Evolutionary conservation across 371 early-diverging fungal genomes (phyloP), one percentile per base, ranked within the genome.

Genomic region (Thermomucor indicae-seudaticae): DNA sequence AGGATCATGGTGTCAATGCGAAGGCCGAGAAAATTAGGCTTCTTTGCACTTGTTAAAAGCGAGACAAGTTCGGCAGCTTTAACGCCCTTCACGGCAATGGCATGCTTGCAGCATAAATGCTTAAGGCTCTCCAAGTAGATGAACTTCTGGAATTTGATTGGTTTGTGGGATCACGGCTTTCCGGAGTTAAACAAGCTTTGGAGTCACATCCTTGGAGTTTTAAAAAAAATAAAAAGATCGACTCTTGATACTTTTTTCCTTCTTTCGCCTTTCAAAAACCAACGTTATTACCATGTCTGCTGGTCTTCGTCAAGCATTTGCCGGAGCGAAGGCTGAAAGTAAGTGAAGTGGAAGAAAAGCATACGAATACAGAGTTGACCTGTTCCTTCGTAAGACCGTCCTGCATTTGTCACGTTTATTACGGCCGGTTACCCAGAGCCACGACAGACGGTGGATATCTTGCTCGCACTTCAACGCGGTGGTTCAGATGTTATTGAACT

Each of bases 401-500:
- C 97, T 46, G 90, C 89, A 14, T 96, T 98, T 67, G 92, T 98
- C 19, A 80, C 93, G 17, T 98, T 92, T 67, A 65, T 93, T 39
- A 95, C 94, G 17, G 97, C 94, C 30, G 98, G 96, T 37, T 96
- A 79, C 58, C 98, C 98, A 12, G 65, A 80, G 19, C 79, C 84
- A 20, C 72, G 75, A 28, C 77, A 81, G 30, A 89, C 95, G 3
- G 86, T 91, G 30, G 91, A 91, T 45, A 72, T 88, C 24, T 60
- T 98, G 54, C 80, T 98, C 16, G 82, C 85, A 10, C 75, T 96
- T 7, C 88, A 98, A 64, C 81, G 76, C 60, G 95, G 95, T 50
- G 98, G 98, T 34, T 92, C 88, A 6, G 97, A 97, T 65, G 83
- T 94, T n/a, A 90, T 98, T 60, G 98, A 98, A 75, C 79, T 98